Evolutionary conservation across 805 yeast genomes (phyloP), one percentile per base, ranked within the genome.

Genomic region (Lipomyces anomalus): DNA sequence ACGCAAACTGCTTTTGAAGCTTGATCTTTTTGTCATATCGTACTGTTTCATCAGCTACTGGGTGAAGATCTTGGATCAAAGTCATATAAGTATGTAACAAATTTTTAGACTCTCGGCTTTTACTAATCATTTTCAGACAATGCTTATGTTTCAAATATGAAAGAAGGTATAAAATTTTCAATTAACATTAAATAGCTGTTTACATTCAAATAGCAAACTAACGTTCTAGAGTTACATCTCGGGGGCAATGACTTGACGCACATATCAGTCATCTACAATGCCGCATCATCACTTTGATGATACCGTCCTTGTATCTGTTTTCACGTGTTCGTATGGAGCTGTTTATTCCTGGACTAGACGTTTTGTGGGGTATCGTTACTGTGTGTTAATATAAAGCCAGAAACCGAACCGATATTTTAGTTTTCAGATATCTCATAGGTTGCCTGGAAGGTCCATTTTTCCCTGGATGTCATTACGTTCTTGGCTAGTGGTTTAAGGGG

Each of bases 311-410:
- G 61, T 78, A 74, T 55, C 57, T 78, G 17, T 65, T 82, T 43
- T 76, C 78, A 34, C 71, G 78, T 32, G 65, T 69, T 29, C 82
- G 82, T 4, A 67, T 81, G 46, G 76, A 74, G 64, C 67, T 68
- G 62, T 65, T 73, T 7, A 60, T 77, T 33, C 81, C 82, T 1
- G 47, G 66, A 2, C 68, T 75, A 62, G 92, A 84, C 58, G 55
- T 82, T 32, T 67, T 76, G 29, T 84, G 88, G 89, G 75, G 85
- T 1, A 65, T 81, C 43, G 71, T 82, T 46, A 82, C 88, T 1
- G 67, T 81, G 35, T 72, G 74, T 9, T 68, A 76, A 37, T 79
- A 71, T 57, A 70, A 69, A 52, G 78, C 72, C 37, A 68, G 71
- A 20, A 69, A 67, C 7, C 74, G 75, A 13, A 63, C 67, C 2